phyloP scores from a whole-genome alignment of 83 land plant genomes.

The Picea abies region DNA sequence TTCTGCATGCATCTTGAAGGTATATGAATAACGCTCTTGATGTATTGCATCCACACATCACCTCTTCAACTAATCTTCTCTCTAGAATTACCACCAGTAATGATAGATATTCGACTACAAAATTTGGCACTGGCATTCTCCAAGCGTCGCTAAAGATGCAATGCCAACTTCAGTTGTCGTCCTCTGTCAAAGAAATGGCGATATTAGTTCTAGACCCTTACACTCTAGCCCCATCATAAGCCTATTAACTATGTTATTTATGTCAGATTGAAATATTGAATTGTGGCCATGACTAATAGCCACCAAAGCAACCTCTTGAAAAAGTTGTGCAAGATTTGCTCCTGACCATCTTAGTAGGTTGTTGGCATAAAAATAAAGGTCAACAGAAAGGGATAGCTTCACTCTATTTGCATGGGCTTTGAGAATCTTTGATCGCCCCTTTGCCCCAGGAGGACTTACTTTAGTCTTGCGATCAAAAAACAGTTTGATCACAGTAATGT shows the following conservation, averaged over 20 bases:
- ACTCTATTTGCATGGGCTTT: slow-evolving; percentile 88
- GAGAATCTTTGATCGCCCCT: slow-evolving; percentile 78
- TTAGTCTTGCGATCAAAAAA: slow-evolving; percentile 87
- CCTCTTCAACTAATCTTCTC: too few species aligned
- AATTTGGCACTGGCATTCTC: slow-evolving; percentile 73
- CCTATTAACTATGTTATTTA: slow-evolving; percentile 88
- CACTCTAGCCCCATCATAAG: slow-evolving; percentile 79
- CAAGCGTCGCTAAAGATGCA: slow-evolving; percentile 79
- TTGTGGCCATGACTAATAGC: slow-evolving; percentile 77
- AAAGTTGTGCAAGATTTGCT: slow-evolving; percentile 87
- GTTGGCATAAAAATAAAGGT: slow-evolving; percentile 70
- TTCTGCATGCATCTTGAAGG: too few species aligned
- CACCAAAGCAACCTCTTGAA: slow-evolving; percentile 91
- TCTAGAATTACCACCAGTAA: slow-evolving; percentile 64
- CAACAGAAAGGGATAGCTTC: slow-evolving; percentile 81
- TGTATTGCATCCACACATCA: too few species aligned
- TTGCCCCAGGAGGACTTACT: slow-evolving; percentile 73
- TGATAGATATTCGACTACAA: slow-evolving; percentile 77
- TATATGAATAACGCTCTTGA: too few species aligned
- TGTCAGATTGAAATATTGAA: slow-evolving; percentile 60
- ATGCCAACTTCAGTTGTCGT: slow-evolving; percentile 78
- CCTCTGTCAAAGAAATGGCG: slow-evolving; percentile 73
- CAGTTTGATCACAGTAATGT: slow-evolving; percentile 91
- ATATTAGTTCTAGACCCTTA: slow-evolving; percentile 60
- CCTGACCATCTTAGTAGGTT: slow-evolving; percentile 82